Base-by-base conservation (phyloP, 345 rosid species). In the Aegle marmelos region DNA sequence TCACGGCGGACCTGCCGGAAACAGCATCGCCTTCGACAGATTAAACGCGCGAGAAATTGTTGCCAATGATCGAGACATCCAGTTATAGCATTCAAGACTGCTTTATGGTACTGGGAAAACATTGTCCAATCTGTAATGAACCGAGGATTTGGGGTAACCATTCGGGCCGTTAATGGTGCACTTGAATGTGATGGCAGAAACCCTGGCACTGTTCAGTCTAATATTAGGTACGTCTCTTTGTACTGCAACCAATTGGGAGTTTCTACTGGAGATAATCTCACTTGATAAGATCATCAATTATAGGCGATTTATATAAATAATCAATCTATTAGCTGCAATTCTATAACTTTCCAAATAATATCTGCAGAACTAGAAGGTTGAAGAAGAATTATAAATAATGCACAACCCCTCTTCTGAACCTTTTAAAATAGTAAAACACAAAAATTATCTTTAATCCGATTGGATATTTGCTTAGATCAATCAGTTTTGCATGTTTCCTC, bases 141-240 rank as follows among this genome's bases (percentile, higher is more conserved):
- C 25, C 87, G 82, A 78, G 91, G 91, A 2, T 89, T 89, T 6
- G 90, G 90, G 7, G 90, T 87, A 3, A 88, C 88, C 4, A 88
- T 83, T 63, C 36, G 73, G 16, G 91, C 93, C 74, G 82, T 88
- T 57, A 85, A 88, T 25, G 87, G 85, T 16, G 64, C 60, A n/a
- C 58, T 67, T 19, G 89, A 87, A 80, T 89, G 92, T 34, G 76
- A 79, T 19, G 92, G 86, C 17, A 70, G 63, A 70, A 72, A 73
- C 17, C 39, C 81, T 7, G 25, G 34, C 0, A 57, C 76, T 4
- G 90, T 85, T 70, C 84, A 80, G 67, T 77, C 82, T 53, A 82
- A 91, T 10, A 77, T 85, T 9, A 4, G 25, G 11, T 86, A 83
- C 58, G 87, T 82, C 78, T 81, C 68, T 9, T 77, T 80, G 9